Base-by-base conservation (phyloP, 1,284 basidiomycete species). In the Mycena sp. region DNA sequence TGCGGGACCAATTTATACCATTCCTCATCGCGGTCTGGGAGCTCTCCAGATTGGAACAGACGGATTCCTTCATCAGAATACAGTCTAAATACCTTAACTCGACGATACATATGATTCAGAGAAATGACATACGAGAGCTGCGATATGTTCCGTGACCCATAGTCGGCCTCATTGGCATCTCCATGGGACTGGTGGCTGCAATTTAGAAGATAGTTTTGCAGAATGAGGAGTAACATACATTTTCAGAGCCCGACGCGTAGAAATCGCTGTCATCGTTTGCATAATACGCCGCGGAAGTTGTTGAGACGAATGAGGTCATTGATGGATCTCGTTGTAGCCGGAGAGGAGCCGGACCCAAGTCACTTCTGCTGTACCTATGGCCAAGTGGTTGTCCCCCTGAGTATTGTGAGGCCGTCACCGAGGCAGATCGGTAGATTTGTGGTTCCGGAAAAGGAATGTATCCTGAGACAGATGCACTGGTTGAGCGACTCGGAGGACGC, bases 1-100 rank as follows among this genome's bases (percentile, higher is more conserved):
- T 77, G 67, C 7, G 92, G 90, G 1, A 94, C 90, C 6, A 95
- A 81, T 53, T 83, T 80, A 74, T 93, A 81, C 93, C 93, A 95
- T 64, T 91, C 90, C 72, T 89, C 84, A 59, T 93, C 87, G 12
- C 78, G 79, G 44, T 88, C 86, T 4, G 80, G 71, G 7, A 93
- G 77, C 61, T 86, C 77, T 28, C 87, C 87, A 0, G 77, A 74
- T 70, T 93, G 91, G 71, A 93, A 93, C 29, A 79, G 83, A 46
- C 75, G 78, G 11, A 93, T 74, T 38, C 81, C 84, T 70, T 91
- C 89, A 64, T 88, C 87, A n/a, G 87, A 85, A 55, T 85, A 79
- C 30, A 91, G 76, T 48, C 73, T 75, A 67, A 48, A 58, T 52
- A 40, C 48, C 40, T 72, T 59, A 28, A 60, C 65, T 32, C 38